Base-by-base conservation (phyloP, 768 basidiomycete species). In the Harrya chromipes region DNA sequence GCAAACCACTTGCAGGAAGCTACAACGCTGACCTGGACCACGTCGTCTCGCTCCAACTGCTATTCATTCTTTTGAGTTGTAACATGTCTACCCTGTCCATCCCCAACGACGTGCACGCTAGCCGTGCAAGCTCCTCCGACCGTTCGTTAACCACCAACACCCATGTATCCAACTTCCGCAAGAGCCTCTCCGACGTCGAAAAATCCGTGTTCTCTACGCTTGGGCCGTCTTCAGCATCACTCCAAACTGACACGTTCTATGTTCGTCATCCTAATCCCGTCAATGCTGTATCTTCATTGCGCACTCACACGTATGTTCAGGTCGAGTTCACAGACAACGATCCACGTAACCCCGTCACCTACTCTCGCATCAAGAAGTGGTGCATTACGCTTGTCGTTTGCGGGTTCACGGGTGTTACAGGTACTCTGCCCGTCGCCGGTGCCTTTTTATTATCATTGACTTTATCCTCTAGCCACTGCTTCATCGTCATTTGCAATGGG, bases 401-500 rank as follows among this genome's bases (percentile, higher is more conserved):
- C 43, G 66, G 57, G 26, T 64, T 65, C 48, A 68, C 68, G 17
- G 55, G 46, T 33, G 48, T 70, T 10, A 54, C 64, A 42, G 58
- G 69, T 61, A 52, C 38, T 36, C 6, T 19, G 11, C 27, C n/a
- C 19, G 13, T 35, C 14, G 11, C 21, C 8, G 3, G 6, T 10
- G 2, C 29, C n/a, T 35, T 19, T 16, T 13, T 14, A 3, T 4
- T 4, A 20, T 10, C 11, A 3, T 33, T 50, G 16, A 57, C 37
- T 1, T 13, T 7, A 8, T 29, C 11, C 8, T n/a, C 24, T n/a
- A 80, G 83, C 83, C 16, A 73, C 79, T 1, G 69, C 75, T 4
- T 72, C 77, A 2, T 69, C 77, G 1, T 72, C 79, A 3, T 85
- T 80, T 58, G 77, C 73, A 26, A 60, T 81, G 56, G 14, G 33